Evolutionary conservation across 2,329 filamentous ascomycete genomes (phyloP).

Genomic region (Nothomitra cinnamomea): DNA sequence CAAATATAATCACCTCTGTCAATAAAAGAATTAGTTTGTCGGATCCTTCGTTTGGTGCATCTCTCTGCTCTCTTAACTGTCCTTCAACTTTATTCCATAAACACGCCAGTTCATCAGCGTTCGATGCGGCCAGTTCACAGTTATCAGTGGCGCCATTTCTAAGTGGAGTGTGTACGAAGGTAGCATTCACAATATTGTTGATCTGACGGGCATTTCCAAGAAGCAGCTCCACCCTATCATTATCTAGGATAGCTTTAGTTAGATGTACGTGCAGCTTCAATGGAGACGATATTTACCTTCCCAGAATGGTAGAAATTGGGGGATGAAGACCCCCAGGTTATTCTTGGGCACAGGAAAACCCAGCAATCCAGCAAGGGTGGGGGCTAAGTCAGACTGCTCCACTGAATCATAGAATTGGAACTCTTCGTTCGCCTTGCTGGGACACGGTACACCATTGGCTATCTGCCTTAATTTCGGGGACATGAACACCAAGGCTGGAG

Average conservation of each 20-base stretch:
- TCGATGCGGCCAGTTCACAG: background rate
- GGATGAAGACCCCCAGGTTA: slow-evolving; percentile 73
- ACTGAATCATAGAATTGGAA: slow-evolving; percentile 72
- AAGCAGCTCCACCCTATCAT: slow-evolving; percentile 50
- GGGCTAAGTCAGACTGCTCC: slow-evolving; percentile 90
- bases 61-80: background rate
- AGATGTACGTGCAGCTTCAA: background rate
- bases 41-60: background rate
- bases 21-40: background rate
- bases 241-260: slow-evolving; percentile 12
- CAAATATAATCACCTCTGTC: background rate
- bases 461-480: slow-evolving; percentile 61
- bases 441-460: slow-evolving; percentile 28
- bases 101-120: background rate
- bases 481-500: slow-evolving; percentile 77
- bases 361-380: slow-evolving; percentile 71
- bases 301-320: slow-evolving; percentile 67
- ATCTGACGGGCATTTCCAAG: slow-evolving; percentile 70
- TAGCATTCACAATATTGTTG: slow-evolving; percentile 55
- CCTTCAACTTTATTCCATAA: background rate
- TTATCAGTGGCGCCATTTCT: slow-evolving; percentile 13
- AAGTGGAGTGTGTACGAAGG: slow-evolving; percentile 43
- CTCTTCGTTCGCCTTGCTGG: slow-evolving; percentile 43
- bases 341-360: slow-evolving; percentile 82
- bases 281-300: slow-evolving; percentile 30